Evolutionary conservation across 768 basidiomycete genomes (phyloP), one percentile per base, ranked within the genome.

Genomic region (Kwoniella mangroviensis): DNA sequence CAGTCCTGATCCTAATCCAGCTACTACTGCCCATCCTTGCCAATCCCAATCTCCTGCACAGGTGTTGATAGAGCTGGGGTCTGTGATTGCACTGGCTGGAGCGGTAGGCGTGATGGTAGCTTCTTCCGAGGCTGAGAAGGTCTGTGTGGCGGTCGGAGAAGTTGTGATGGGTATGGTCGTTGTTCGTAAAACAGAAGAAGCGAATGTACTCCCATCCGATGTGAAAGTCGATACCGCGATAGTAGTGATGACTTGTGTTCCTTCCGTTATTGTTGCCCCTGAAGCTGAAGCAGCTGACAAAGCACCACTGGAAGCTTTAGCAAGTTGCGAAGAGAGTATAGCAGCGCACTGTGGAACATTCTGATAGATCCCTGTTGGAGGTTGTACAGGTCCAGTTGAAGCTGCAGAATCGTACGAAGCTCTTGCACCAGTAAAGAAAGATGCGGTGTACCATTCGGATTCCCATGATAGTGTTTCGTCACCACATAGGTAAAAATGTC

Each of bases 31-130:
- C 72, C 74, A 75, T 13, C 67, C 72, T 58, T 77, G 76, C 66
- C 73, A 77, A 60, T 80, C 79, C 72, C 71, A 72, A 13, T 65
- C 72, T 22, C 75, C 71, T 19, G 74, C 79, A 45, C 75, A 75
- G 40, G 68, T 55, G 21, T 72, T 68, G 49, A 63, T 68, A 22
- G 69, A 65, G 28, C 51, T 62, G 7, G 67, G 24, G 15, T 49
- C 43, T 4, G 58, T 60, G 12, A 57, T 41, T 21, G 41, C 21
- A 17, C 26, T 61, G 22, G 71, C 45, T 45, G 56, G 34, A 3
- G 22, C 12, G 43, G 64, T 24, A 2, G 58, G 24, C 0, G 26
- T 43, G 19, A 21, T 49, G 21, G 65, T 51, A 7, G 52, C 26
- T 2, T 7, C 41, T 9, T 22, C 53, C 17, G 65, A 58, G 4